A percentile compares a stretch with the other conserved stretches of the same genome.
phyloP scores from a whole-genome alignment of 2,329 filamentous ascomycete genomes.

The Fusarium napiforme region DNA sequence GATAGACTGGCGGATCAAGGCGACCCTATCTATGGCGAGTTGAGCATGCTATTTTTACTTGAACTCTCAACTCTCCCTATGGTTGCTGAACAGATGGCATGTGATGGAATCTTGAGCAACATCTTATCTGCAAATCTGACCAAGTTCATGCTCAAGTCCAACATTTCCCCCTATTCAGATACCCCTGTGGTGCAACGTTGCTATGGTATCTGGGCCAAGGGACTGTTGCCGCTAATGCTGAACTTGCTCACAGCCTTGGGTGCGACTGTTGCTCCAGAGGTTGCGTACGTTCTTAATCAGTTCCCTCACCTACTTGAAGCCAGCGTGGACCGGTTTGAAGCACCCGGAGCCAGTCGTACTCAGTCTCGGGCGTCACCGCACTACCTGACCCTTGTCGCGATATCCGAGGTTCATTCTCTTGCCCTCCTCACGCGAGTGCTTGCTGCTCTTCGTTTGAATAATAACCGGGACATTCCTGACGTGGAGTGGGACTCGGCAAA shows the following conservation, averaged over 20 bases:
- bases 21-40: constrained; percentile 92
- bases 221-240: constrained; percentile 85
- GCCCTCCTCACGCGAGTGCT: constrained; percentile 81
- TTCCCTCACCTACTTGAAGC: constrained; percentile 83
- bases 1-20: constrained; percentile 81
- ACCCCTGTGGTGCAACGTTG: constrained; percentile 75
- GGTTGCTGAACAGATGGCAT: constrained; percentile 89
- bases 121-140: constrained; percentile 83
- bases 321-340: constrained; percentile 77
- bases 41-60: constrained; percentile 88
- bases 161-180: constrained; percentile 82
- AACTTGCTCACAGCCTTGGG: constrained; percentile 88
- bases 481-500: constrained; percentile 79
- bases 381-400: constrained; percentile 78
- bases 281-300: constrained; percentile 87
- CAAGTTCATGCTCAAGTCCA: constrained; percentile 76
- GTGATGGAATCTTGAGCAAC: constrained; percentile 83
- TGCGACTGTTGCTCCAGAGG: constrained; percentile 82
- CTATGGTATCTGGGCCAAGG: constrained; percentile 90
- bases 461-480: constrained; percentile 76
- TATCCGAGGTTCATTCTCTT: constrained; percentile 82
- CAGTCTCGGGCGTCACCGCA: constrained; percentile 60
- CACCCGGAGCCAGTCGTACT: constrained; percentile 65
- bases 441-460: constrained; percentile 70
- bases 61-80: constrained; percentile 84